Evolutionary conservation across 108 stramenopile genomes (phyloP).

Genomic region (Fistulifera pelliculosa): DNA sequence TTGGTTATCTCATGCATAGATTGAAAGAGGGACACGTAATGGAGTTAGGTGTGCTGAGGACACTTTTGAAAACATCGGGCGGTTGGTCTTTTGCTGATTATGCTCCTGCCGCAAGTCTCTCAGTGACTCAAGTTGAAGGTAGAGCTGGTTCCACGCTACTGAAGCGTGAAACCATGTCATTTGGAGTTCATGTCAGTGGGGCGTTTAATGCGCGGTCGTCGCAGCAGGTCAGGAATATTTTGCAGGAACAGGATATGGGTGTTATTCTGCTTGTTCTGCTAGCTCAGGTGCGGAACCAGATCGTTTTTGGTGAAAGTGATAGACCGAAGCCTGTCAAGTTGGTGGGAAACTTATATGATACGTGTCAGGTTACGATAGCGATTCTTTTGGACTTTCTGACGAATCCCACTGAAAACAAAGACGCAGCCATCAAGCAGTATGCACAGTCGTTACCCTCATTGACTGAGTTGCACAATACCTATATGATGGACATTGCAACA

Average conservation of each 20-base stretch:
- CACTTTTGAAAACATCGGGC: conserved; percentile 69
- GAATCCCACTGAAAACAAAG: conserved; percentile 13
- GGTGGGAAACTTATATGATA: conserved; percentile 70
- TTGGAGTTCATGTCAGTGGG: conserved; percentile 54
- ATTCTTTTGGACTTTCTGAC: conserved; percentile 76
- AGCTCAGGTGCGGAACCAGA: conserved; percentile 52
- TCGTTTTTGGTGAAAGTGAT: conserved; percentile 44
- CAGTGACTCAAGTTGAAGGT: conserved; percentile 64
- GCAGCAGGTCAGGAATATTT: conserved; percentile 32
- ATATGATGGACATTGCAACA: conserved; percentile 44
- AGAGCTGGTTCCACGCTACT: conserved; percentile 56
- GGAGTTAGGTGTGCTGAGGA: conserved; percentile 73
- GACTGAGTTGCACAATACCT: conserved; percentile 29
- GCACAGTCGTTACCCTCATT: conserved; percentile 52
- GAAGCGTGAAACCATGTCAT: conserved; percentile 74
- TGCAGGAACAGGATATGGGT: conserved; percentile 62
- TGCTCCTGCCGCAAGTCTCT: conserved; percentile 64
- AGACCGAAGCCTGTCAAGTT: conserved; percentile 55
- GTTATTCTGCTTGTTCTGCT: conserved; percentile 68
- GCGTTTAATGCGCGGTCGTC: conserved; percentile 36
- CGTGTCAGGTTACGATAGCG: conserved; percentile 57
- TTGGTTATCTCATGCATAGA: conserved; percentile 52
- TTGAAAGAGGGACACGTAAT: conserved; percentile 53
- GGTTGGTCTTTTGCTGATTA: conserved; percentile 77
- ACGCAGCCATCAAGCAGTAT: conserved; percentile 32